Percentiles rank a stretch among this genome's conserved stretches.
phyloP scores from a whole-genome alignment of 1,284 basidiomycete genomes.

The Meira nashicola region DNA sequence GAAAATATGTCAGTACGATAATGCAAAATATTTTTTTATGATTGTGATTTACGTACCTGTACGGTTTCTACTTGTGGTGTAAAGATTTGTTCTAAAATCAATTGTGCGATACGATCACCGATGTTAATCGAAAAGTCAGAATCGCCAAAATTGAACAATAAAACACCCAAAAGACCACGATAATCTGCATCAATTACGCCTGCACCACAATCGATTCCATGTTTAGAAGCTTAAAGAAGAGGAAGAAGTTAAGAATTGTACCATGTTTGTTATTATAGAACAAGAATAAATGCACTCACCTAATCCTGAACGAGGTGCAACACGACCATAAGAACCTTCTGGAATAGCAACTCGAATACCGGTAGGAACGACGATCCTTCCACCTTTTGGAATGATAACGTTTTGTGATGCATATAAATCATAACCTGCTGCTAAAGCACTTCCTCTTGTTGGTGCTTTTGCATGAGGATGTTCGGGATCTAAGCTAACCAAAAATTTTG shows the following conservation, averaged over 20 bases:
- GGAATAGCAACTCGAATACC: constrained; percentile 90
- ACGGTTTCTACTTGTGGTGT: constrained; percentile 82
- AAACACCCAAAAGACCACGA: constrained; percentile 82
- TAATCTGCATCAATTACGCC: constrained; percentile 97
- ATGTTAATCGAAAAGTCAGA: constrained; percentile 81
- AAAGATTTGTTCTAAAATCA: constrained; percentile 84
- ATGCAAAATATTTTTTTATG: background rate
- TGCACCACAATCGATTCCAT: constrained; percentile 93
- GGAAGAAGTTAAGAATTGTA: constrained; percentile 17
- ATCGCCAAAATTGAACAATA: constrained; percentile 83
- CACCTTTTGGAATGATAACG: constrained; percentile 53
- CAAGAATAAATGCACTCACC: constrained; percentile 60
- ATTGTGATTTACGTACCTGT: constrained; percentile 61
- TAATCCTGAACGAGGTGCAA: constrained; percentile 87
- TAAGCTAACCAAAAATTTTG: constrained; percentile 71
- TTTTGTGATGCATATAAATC: constrained; percentile 75
- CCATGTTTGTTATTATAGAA: background rate
- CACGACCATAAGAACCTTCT: constrained; percentile 84
- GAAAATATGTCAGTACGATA: background rate
- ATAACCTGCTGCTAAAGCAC: constrained; percentile 80
- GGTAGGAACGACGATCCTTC: constrained; percentile 82
- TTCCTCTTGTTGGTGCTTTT: constrained; percentile 79
- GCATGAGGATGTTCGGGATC: constrained; percentile 68
- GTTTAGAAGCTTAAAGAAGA: constrained; percentile 74
- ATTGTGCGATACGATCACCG: constrained; percentile 88